Evolutionary conservation across 176 grass and related monocot genomes (phyloP).

Genomic region (Chrysopogon serrulatus): DNA sequence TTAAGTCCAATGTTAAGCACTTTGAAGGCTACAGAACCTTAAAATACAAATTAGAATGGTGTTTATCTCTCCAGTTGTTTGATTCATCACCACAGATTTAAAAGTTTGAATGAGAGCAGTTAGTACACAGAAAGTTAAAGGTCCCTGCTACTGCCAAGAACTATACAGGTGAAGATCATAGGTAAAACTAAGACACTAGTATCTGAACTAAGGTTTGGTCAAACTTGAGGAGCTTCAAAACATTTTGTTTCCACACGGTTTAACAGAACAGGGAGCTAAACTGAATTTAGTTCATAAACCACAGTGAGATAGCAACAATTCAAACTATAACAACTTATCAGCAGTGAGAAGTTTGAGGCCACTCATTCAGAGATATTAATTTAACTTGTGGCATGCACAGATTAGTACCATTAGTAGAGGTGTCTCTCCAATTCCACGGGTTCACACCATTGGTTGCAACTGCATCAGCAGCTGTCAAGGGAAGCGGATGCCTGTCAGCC

Average conservation of each 20-base stretch:
- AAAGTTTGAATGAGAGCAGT: background rate
- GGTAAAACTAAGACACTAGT: background rate
- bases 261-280: constrained; percentile 15
- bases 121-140: background rate
- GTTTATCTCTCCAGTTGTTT: too few species aligned
- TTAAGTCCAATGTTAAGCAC: background rate
- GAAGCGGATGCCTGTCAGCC: constrained; percentile 60
- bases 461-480: constrained; percentile 70
- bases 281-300: background rate
- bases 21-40: background rate
- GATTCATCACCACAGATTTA: too few species aligned
- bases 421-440: constrained; percentile 96
- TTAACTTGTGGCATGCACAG: background rate
- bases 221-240: background rate
- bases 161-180: background rate
- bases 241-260: background rate
- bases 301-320: constrained; percentile 2
- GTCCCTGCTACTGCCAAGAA: background rate
- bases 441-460: constrained; percentile 81
- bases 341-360: background rate
- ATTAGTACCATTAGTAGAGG: constrained; percentile 70
- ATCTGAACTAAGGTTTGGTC: background rate
- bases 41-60: background rate
- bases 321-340: background rate
- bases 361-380: background rate